phyloP scores from a whole-genome alignment of 2,329 filamentous ascomycete genomes.

The Cladophialophora chaetospira region DNA sequence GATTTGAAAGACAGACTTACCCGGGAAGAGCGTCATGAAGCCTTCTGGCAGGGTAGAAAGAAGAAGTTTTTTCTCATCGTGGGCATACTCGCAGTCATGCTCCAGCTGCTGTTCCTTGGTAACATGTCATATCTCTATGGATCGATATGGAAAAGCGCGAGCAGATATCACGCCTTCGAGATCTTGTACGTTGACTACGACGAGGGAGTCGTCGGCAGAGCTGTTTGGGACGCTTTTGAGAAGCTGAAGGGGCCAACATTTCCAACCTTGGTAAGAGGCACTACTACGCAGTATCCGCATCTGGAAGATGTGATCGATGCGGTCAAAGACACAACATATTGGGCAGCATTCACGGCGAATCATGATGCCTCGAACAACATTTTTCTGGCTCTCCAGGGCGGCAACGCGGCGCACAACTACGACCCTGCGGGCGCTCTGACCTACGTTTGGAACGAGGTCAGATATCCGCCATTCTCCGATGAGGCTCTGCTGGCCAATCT shows the following conservation, averaged over 20 bases:
- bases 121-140: constrained; percentile 38
- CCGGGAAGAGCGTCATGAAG: too few species aligned
- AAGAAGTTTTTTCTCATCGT: constrained; percentile 8
- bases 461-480: constrained; percentile 45
- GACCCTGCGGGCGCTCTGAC: constrained; percentile 41
- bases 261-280: neutral
- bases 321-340: constrained; percentile 35
- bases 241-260: neutral
- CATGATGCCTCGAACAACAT: constrained; percentile 44
- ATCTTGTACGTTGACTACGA: constrained; percentile 46
- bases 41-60: constrained; percentile 5
- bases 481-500: constrained; percentile 39
- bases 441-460: constrained; percentile 51
- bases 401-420: constrained; percentile 39
- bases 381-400: constrained; percentile 40
- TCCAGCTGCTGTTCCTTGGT: constrained; percentile 10
- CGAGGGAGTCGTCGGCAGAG: constrained; percentile 38
- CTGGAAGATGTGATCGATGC: constrained; percentile 3
- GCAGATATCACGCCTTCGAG: constrained; percentile 40
- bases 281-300: neutral
- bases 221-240: constrained; percentile 39
- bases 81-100: neutral
- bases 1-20: too few species aligned
- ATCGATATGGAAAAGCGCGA: constrained; percentile 39
- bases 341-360: constrained; percentile 39